A percentile compares a stretch with the other conserved stretches of the same genome.
These are phyloP conservation scores for Calonectria montana DNA, from an alignment of 2,329 filamentous ascomycete genomes.

Conservation along the genomic window DNA sequence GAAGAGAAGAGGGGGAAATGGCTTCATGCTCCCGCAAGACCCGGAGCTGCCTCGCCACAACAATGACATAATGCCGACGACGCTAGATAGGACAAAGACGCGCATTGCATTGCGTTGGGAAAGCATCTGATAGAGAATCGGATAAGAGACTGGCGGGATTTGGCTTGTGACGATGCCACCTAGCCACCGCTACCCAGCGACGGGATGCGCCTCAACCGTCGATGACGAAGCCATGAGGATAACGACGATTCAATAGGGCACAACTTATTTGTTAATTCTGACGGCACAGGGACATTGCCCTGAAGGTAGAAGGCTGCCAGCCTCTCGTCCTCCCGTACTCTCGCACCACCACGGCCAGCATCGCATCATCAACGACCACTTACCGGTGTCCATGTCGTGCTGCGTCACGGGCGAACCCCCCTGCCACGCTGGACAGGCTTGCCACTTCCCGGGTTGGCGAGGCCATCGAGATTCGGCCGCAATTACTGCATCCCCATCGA, in stretches of 20 bases:
- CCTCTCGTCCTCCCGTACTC: not conserved
- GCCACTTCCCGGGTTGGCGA: not conserved
- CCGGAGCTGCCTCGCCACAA: not conserved
- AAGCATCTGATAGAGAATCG: not conserved
- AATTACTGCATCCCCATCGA: not conserved
- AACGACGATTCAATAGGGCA: not conserved
- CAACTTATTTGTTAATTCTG: not conserved
- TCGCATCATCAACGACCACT: not conserved
- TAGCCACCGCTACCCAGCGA: not conserved
- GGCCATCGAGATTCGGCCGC: not conserved
- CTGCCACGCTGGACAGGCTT: not conserved
- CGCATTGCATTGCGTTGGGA: not conserved
- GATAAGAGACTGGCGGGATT: not conserved
- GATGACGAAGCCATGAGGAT: not conserved
- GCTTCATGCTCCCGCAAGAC: not conserved
- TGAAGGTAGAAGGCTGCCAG: not conserved
- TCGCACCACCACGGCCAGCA: not conserved
- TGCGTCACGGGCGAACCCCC: not conserved
- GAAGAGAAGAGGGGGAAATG: constrained; percentile 2
- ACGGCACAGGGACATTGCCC: not conserved
- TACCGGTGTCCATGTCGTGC: not conserved
- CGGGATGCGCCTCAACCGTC: not conserved
- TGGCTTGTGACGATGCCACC: not conserved
- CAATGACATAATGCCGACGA: not conserved
- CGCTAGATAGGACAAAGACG: not conserved